These are phyloP conservation scores for Stevia rebaudiana DNA, from an alignment of 140 eudicot species.

Conservation along the genomic window DNA sequence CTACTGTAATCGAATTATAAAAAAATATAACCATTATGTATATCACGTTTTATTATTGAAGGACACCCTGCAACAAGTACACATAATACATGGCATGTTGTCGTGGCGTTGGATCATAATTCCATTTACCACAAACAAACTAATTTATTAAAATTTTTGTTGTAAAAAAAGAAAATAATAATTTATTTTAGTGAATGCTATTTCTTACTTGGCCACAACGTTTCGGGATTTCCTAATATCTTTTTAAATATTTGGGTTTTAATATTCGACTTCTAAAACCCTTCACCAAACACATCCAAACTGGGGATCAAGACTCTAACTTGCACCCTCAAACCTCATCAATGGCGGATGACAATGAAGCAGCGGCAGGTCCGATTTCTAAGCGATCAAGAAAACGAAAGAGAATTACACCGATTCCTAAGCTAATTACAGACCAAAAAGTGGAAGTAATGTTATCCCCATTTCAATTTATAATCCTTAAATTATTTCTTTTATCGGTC, in stretches of 20 bases:
- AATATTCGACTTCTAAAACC: conserved; percentile 33
- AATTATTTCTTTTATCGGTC: not conserved
- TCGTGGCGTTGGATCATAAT: too few relatives aligned
- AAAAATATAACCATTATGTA: too few relatives aligned
- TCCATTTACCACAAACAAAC: not conserved
- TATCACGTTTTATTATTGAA: too few relatives aligned
- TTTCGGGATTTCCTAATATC: conserved; percentile 16
- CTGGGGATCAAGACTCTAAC: conserved; percentile 24
- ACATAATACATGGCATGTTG: too few relatives aligned
- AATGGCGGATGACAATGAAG: conserved; percentile 34
- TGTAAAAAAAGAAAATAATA: too few relatives aligned
- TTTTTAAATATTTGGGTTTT: conserved; percentile 27
- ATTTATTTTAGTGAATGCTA: not conserved
- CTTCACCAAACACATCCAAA: conserved; percentile 33
- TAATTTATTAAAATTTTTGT: not conserved
- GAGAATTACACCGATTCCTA: conserved; percentile 5
- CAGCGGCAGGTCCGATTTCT: conserved; percentile 11
- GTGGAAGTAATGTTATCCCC: conserved; percentile 31
- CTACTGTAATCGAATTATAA: too few relatives aligned
- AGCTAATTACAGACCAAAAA: conserved; percentile 18
- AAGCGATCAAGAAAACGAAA: conserved; percentile 31
- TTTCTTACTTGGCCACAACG: conserved; percentile 42
- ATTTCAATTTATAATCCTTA: not conserved
- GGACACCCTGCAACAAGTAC: too few relatives aligned
- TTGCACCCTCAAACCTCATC: conserved; percentile 21